Evolutionary conservation across 768 basidiomycete species (phyloP).

Genomic region (Phaeolepiota aurea): DNA sequence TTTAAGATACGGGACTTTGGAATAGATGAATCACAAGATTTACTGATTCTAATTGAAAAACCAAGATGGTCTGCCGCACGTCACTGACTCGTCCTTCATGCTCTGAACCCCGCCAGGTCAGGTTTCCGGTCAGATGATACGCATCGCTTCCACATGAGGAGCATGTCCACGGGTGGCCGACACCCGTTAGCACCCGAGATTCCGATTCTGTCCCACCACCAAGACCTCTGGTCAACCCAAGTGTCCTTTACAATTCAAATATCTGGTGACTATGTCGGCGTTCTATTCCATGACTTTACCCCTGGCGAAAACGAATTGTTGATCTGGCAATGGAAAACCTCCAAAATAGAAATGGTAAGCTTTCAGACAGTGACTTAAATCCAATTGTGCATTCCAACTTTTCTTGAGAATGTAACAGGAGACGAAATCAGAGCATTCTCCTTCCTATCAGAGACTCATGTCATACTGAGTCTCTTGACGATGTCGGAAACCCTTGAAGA

Average conservation of each 20-base stretch:
- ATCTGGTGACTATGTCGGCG: conserved; percentile 39
- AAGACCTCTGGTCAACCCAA: conserved; percentile 10
- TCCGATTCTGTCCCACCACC: conserved; percentile 21
- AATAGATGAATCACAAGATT: conserved; percentile 61
- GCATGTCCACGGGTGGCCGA: conserved; percentile 32
- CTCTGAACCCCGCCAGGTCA: conserved; percentile 2
- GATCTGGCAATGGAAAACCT: conserved; percentile 65
- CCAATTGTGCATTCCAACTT: conserved; percentile 6
- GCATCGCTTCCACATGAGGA: conserved; percentile 34
- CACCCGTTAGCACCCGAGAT: conserved; percentile 35
- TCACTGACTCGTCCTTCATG: not conserved
- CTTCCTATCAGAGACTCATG: conserved; percentile 30
- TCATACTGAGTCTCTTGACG: conserved; percentile 25
- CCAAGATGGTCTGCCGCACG: conserved; percentile 22
- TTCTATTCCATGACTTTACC: conserved; percentile 32
- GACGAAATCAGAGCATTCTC: conserved; percentile 28
- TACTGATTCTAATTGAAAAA: conserved; percentile 43
- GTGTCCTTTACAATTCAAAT: conserved; percentile 46
- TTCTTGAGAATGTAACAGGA: conserved; percentile 16
- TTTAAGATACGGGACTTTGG: conserved; percentile 44
- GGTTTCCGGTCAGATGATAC: conserved; percentile 7
- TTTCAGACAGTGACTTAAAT: not conserved
- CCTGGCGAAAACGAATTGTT: conserved; percentile 34
- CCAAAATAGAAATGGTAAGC: conserved; percentile 40
- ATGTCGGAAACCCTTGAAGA: conserved; percentile 12